A percentile compares a stretch with the other conserved stretches of the same genome.
Conservation (phyloP, 345 rosid species). For the Arabidopsis arenosa region DNA sequence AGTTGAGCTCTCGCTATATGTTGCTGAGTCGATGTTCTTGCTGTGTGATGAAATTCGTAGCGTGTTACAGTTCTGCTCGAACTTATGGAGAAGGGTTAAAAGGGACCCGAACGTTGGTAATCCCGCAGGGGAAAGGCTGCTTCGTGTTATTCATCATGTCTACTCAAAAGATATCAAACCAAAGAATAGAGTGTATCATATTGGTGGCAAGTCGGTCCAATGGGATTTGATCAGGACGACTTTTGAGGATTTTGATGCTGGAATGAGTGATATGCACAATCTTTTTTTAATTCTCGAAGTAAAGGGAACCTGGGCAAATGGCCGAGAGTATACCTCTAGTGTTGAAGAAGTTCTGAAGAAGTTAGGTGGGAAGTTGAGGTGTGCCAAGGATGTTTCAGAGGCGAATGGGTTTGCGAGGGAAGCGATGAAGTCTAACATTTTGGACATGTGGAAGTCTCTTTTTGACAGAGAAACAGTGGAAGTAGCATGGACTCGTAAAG, state of each 20-base stretch:
- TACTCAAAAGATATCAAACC: background rate
- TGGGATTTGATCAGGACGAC: background rate
- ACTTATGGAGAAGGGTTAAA: background rate
- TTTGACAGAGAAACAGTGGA: too few species aligned
- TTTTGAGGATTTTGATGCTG: background rate
- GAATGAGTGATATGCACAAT: background rate
- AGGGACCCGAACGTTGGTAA: background rate
- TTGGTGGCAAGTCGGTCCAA: background rate
- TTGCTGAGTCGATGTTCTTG: slow-evolving; percentile 1
- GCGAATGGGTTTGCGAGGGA: too few species aligned
- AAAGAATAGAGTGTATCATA: background rate
- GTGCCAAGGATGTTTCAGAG: too few species aligned
- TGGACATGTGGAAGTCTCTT: too few species aligned
- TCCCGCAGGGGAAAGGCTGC: background rate
- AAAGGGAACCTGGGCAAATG: too few species aligned
- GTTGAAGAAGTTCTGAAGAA: too few species aligned
- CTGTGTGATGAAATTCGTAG: slow-evolving; percentile 13
- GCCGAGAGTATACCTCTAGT: too few species aligned
- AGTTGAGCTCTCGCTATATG: slow-evolving; percentile 4
- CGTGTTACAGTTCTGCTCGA: background rate
- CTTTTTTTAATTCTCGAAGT: too few species aligned
- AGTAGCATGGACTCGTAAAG: too few species aligned
- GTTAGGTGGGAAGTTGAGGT: too few species aligned
- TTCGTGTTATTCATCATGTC: background rate
- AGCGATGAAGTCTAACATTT: too few species aligned